Base-by-base conservation (phyloP, 2,329 filamentous ascomycete species). In the Colletotrichum cereale region DNA sequence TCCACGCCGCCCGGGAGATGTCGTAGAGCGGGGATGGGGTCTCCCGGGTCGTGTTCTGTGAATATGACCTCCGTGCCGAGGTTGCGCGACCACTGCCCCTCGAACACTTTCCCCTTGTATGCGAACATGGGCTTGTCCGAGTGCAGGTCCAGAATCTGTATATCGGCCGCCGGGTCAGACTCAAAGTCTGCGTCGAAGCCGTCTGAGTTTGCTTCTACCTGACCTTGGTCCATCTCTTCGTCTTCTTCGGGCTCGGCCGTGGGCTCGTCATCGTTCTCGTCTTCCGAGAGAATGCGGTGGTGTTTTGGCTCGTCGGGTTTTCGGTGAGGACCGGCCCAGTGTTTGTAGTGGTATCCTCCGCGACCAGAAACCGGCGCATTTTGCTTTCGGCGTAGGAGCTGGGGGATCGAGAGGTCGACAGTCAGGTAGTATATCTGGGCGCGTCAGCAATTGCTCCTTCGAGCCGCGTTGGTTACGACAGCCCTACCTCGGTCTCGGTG, bases 101-200 rank as follows among this genome's bases (percentile, higher is more conserved):
- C 90, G 78, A 95, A 96, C 29, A 97, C 84, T 73, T 91, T 89
- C 38, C 92, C 93, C 69, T 92, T 88, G 81, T 97, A 97, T 29
- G 92, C 92, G 71, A 97, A 87, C 36, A 97, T 84, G 0, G 96
- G 96, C 60, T 93, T 92, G 2, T 83, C 77, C 1, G 91, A 91
- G 80, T 97, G 92, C 4, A 98, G 86, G 36, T 94, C 94, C n/a
- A 96, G 85, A 62, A 98, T 91, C 78, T 97, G 94, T 7, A 97
- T 88, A 48, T 88, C 82, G 38, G 82, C 78, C 8, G 73, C 71
- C 42, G 50, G 60, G 21, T 67, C 62, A 31, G 64, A 50, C 62
- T 77, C 74, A 44, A 66, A 52, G 48, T 74, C 62, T 24, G 72
- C 75, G 10, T 76, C 74, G 26, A 77, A 75, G 18, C 74, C 71